Conservation (phyloP, 306 rosid species). For the Vachellia collinsii region DNA sequence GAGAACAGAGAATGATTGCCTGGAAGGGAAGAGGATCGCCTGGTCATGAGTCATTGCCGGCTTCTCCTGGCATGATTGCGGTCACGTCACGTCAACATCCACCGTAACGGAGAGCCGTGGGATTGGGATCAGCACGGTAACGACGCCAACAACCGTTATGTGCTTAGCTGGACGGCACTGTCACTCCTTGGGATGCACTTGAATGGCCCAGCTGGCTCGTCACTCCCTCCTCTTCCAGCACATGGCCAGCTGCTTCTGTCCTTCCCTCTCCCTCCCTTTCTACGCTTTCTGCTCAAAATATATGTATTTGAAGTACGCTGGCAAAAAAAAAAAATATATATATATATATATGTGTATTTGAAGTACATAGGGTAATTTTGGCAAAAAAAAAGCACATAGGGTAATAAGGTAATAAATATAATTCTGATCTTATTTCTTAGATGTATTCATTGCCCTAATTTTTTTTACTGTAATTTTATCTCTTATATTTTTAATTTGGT, state of each 20-base stretch:
- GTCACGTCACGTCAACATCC: slow-evolving; percentile 11
- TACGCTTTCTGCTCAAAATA: no score
- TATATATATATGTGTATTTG: no score
- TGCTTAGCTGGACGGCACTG: slow-evolving; percentile 53
- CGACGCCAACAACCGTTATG: slow-evolving; percentile 21
- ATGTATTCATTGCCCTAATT: no score
- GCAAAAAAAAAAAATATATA: no score
- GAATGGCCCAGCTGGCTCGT: slow-evolving; percentile 53
- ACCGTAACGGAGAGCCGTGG: not conserved
- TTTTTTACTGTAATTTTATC: no score
- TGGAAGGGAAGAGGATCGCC: not conserved
- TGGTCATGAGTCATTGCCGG: not conserved
- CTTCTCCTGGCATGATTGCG: not conserved
- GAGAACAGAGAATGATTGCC: not conserved
- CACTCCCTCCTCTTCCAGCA: slow-evolving; percentile 31
- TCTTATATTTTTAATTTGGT: no score
- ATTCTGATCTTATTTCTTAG: no score
- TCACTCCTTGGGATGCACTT: slow-evolving; percentile 17
- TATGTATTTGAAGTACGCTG: no score
- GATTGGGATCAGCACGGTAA: not conserved
- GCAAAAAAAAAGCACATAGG: no score
- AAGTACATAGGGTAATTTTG: no score
- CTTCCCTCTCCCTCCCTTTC: not conserved
- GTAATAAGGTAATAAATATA: no score
- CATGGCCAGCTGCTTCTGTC: slow-evolving; percentile 50